Percentiles rank a stretch among this genome's conserved stretches.
phyloP scores from a whole-genome alignment of 1,139 yeast species.

The Tardiomyces depauwii region DNA sequence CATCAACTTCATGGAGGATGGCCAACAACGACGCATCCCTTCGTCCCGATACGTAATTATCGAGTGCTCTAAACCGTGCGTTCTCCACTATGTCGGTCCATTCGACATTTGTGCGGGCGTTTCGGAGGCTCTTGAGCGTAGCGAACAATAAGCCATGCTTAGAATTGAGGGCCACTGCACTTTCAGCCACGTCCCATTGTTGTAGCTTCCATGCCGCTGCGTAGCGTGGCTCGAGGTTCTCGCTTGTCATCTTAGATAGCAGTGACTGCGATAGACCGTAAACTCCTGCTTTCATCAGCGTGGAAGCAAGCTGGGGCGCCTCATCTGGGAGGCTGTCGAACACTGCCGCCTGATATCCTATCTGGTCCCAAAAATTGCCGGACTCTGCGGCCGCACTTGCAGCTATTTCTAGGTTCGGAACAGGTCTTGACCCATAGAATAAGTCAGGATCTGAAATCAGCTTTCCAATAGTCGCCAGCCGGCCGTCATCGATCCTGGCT shows the following conservation, averaged over 20 bases:
- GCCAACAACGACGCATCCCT: neutral
- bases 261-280: constrained; percentile 34
- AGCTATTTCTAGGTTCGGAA: constrained; percentile 43
- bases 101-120: neutral
- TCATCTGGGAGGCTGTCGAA: constrained; percentile 29
- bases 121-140: neutral
- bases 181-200: constrained; percentile 52
- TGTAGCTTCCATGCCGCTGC: constrained; percentile 60
- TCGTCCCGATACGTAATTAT: neutral
- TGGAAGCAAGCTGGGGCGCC: constrained; percentile 20
- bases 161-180: constrained; percentile 37
- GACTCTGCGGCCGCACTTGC: constrained; percentile 26
- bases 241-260: neutral
- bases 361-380: constrained; percentile 24
- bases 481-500: neutral
- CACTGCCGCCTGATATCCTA: constrained; percentile 46
- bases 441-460: constrained; percentile 52
- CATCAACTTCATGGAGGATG: neutral
- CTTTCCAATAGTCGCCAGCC: constrained; percentile 31
- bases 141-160: constrained; percentile 29
- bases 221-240: constrained; percentile 11
- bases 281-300: constrained; percentile 38
- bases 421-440: constrained; percentile 51
- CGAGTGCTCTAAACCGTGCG: neutral
- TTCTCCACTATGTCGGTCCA: neutral